These are phyloP conservation scores for Amphirosellinia nigrospora DNA, from an alignment of 495 filamentous ascomycete genomes.

Conservation along the genomic window DNA sequence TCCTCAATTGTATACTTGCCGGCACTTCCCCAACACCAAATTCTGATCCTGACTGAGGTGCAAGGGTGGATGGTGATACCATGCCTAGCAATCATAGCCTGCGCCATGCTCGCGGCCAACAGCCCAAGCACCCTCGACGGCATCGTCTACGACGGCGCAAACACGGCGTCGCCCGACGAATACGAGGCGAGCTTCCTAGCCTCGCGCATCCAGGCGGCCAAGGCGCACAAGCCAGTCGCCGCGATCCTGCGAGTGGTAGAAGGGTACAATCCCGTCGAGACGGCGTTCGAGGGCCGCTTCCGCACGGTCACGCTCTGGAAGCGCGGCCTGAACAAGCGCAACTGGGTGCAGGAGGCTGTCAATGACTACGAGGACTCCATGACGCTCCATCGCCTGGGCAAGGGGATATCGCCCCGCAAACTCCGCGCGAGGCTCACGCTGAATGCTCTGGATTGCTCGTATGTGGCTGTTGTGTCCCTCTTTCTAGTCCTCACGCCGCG, in stretches of 20 bases:
- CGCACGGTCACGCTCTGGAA: constrained; percentile 40
- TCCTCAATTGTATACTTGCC: not conserved
- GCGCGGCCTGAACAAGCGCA: constrained; percentile 38
- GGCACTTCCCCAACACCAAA: not conserved
- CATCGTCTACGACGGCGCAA: constrained; percentile 38
- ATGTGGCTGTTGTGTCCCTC: constrained; percentile 37
- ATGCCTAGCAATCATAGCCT: constrained; percentile 36
- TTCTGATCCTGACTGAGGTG: not conserved
- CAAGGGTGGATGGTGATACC: constrained; percentile 43
- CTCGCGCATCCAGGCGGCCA: constrained; percentile 22
- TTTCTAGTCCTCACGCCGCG: constrained; percentile 48
- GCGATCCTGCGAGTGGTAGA: constrained; percentile 24
- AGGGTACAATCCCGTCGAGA: constrained; percentile 36
- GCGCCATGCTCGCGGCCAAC: constrained; percentile 33
- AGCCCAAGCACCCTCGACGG: constrained; percentile 39
- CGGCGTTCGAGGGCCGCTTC: constrained; percentile 37
- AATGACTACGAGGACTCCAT: constrained; percentile 30
- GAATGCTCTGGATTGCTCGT: constrained; percentile 33
- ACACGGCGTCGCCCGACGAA: constrained; percentile 23
- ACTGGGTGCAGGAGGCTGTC: constrained; percentile 40
- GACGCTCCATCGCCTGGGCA: not conserved
- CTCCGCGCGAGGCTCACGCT: constrained; percentile 31
- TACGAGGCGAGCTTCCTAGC: constrained; percentile 30
- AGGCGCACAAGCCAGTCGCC: constrained; percentile 23
- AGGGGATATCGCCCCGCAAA: constrained; percentile 17